Evolutionary conservation across 2,329 filamentous ascomycete genomes (phyloP).

Genomic region (Daldinia eschscholtzii): DNA sequence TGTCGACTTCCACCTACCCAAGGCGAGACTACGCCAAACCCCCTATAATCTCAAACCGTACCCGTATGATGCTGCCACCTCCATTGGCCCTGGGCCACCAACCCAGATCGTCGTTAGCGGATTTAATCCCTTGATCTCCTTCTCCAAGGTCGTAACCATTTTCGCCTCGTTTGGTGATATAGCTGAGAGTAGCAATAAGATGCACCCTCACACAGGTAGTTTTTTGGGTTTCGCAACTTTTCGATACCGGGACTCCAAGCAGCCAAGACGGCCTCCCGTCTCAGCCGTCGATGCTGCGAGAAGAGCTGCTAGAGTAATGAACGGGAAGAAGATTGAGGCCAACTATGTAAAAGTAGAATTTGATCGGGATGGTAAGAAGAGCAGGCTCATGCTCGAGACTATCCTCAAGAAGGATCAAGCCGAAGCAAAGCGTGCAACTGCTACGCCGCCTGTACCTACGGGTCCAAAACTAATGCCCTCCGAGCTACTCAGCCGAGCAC

Average conservation of each 20-base stretch:
- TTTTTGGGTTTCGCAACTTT: conserved; percentile 95
- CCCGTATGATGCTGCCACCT: conserved; percentile 82
- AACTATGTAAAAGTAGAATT: conserved; percentile 84
- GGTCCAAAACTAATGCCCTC: conserved; percentile 51
- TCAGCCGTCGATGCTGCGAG: conserved; percentile 85
- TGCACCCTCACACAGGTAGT: conserved; percentile 93
- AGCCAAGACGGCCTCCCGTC: conserved; percentile 66
- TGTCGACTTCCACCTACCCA: conserved; percentile 76
- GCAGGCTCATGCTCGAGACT: conserved; percentile 80
- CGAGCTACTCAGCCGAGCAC: conserved; percentile 71
- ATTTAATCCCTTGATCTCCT: conserved; percentile 90
- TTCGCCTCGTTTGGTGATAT: conserved; percentile 90
- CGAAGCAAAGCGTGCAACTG: conserved; percentile 60
- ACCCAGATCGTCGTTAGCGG: conserved; percentile 93
- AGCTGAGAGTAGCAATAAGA: conserved; percentile 90
- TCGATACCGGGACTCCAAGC: conserved; percentile 81
- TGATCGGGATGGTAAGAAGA: conserved; percentile 88
- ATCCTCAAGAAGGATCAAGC: conserved; percentile 77
- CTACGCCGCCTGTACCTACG: conserved; percentile 44
- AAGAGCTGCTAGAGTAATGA: conserved; percentile 80
- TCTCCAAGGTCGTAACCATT: conserved; percentile 79
- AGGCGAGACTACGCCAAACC: conserved; percentile 76
- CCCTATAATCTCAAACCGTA: conserved; percentile 88
- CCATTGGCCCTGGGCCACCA: conserved; percentile 88
- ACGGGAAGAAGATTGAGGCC: conserved; percentile 83